Evolutionary conservation across 129 eudicot genomes (phyloP).

Genomic region (Scalesia atractyloides): DNA sequence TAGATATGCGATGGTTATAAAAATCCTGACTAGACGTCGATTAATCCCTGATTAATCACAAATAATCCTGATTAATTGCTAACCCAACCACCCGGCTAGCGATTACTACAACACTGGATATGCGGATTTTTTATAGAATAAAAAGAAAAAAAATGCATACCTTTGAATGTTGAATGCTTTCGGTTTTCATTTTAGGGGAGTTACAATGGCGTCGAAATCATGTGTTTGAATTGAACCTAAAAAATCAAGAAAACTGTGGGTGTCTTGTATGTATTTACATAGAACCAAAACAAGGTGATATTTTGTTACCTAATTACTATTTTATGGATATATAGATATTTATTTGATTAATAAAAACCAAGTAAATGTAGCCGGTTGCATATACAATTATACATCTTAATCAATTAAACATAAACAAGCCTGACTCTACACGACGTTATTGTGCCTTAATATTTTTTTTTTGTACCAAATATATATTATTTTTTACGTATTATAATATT

Average conservation of each 20-base stretch:
- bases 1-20: no score
- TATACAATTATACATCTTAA: slow-evolving; percentile 13
- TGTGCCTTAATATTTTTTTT: slow-evolving; percentile 28
- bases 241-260: background rate
- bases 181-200: slow-evolving; percentile 46
- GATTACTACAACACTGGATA: background rate
- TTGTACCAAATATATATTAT: background rate
- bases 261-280: background rate
- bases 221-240: slow-evolving; percentile 7
- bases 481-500: background rate
- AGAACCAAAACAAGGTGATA: slow-evolving; percentile 3
- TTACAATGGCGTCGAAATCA: slow-evolving; percentile 18
- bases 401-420: slow-evolving; percentile 3
- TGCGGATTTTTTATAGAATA: background rate
- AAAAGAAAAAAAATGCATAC: slow-evolving; percentile 22
- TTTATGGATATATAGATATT: background rate
- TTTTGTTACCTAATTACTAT: slow-evolving; percentile 6
- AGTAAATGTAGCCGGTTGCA: slow-evolving; percentile 18
- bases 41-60: no score
- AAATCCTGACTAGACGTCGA: no score
- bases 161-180: slow-evolving; percentile 41
- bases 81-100: no score
- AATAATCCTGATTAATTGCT: no score
- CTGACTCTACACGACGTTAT: slow-evolving; percentile 15
- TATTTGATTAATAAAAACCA: background rate